Evolutionary conservation across 768 basidiomycete genomes (phyloP), one percentile per base, ranked within the genome.

Genomic region (Fomitopsis serialis): DNA sequence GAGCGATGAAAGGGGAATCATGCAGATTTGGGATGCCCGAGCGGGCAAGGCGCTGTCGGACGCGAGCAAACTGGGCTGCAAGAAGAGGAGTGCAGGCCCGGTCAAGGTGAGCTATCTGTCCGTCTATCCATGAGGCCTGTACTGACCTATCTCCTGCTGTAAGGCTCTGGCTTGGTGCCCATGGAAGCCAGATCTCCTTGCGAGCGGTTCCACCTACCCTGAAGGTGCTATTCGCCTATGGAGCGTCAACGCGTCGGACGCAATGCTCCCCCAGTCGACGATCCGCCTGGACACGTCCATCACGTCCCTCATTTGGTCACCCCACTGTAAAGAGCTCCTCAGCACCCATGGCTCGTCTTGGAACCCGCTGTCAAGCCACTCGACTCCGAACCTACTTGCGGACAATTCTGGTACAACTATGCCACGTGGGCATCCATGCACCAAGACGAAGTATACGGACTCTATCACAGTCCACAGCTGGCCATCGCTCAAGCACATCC

Each of bases 151-250:
- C 49, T 53, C 4, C 36, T 47, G 5, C 37, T 42, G 17, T 6
- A 47, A 87, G 85, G 86, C 87, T 1, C 69, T 88, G 45, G 79
- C 84, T 0, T 88, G 86, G 86, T 84, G 83, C 59, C 85, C 86
- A 0, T 88, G 86, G 86, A 81, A 86, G 58, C 72, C 74, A 3
- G 79, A 79, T 52, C 71, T 89, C 3, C 72, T 88, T 25, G 86
- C 87, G 4, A 79, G 83, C 0, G 86, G 85, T 15, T 82, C 85
- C 12, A 79, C 78, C 13, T 82, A 81, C 42, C 77, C 77, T 13
- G 86, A 88, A 58, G 80, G 81, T 45, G 72, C 68, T 25, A 74
- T 82, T 59, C 79, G 76, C 54, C 71, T 83, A 37, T 84, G 80
- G 73, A 76, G 71, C 60, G 70, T 72, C 24, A 75, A 74, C 35